Percentiles rank a stretch among this genome's conserved stretches.
Conservation (phyloP, 1,284 basidiomycete genomes). For the Microbotryomycetes sp. region DNA sequence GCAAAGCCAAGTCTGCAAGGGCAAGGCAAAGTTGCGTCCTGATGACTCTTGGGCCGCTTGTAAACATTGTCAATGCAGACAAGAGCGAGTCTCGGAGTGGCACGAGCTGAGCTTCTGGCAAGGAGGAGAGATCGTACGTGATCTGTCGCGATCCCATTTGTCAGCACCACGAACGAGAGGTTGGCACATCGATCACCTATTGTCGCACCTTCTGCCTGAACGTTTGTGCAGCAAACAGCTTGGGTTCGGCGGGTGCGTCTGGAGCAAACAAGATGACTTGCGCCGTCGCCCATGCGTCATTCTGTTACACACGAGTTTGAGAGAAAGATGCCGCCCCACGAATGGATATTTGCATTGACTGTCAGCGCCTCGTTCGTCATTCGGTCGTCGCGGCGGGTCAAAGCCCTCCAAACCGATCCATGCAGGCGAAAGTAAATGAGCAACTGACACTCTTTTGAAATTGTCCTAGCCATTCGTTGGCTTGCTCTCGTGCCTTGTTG, state of each 20-base stretch:
- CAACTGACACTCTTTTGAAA: constrained; percentile 41
- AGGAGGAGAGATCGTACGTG: constrained; percentile 88
- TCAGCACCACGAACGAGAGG: background rate
- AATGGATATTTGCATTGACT: too few species aligned
- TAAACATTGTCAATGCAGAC: constrained; percentile 59
- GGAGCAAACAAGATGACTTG: constrained; percentile 78
- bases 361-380: constrained; percentile 15
- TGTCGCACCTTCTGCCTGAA: constrained; percentile 88
- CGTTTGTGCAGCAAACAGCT: constrained; percentile 93
- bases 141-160: constrained; percentile 52
- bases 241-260: constrained; percentile 70
- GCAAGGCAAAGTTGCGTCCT: constrained; percentile 85
- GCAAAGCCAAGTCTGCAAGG: constrained; percentile 81
- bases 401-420: too few species aligned
- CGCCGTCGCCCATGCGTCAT: constrained; percentile 92
- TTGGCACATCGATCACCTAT: constrained; percentile 21
- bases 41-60: constrained; percentile 72
- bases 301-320: constrained; percentile 47
- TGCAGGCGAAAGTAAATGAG: background rate
- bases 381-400: background rate
- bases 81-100: constrained; percentile 81
- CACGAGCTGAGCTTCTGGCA: constrained; percentile 51
- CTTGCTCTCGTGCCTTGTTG: constrained; percentile 65
- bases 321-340: background rate
- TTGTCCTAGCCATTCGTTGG: constrained; percentile 41